Conservation (phyloP, 1,139 yeast genomes). For the Arxiozyma telluris region DNA sequence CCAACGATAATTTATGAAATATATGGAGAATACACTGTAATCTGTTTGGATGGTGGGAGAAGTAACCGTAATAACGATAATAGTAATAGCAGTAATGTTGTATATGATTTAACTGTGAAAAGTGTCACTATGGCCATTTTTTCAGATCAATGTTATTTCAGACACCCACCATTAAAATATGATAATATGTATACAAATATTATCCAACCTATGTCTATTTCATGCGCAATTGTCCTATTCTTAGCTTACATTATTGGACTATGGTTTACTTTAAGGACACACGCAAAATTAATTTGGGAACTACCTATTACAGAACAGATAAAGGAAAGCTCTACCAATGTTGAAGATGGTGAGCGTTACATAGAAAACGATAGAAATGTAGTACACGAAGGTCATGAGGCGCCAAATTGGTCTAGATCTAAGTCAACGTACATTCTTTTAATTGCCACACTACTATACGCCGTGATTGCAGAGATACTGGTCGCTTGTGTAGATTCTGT, state of each 20-base stretch:
- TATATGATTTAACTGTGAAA: constrained; percentile 32
- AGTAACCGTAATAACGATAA: constrained; percentile 20
- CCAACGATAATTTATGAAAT: constrained; percentile 88
- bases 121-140: constrained; percentile 12
- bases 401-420: constrained; percentile 90
- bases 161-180: constrained; percentile 67
- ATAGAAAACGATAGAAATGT: neutral
- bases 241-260: constrained; percentile 84
- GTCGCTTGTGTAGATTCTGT: constrained; percentile 94
- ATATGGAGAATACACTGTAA: constrained; percentile 78
- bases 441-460: constrained; percentile 79
- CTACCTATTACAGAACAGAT: constrained; percentile 38
- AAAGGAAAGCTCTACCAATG: constrained; percentile 9
- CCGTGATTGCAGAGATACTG: constrained; percentile 87
- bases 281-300: constrained; percentile 95
- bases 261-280: constrained; percentile 88
- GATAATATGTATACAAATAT: constrained; percentile 51
- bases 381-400: constrained; percentile 60
- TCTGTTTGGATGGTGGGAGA: constrained; percentile 39
- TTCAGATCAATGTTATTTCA: constrained; percentile 58
- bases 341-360: constrained; percentile 2
- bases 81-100: constrained; percentile 19
- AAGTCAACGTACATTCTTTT: constrained; percentile 80
- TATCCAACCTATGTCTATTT: constrained; percentile 70
- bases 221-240: constrained; percentile 74